A percentile compares a stretch with the other conserved stretches of the same genome.
Conservation (phyloP, 176 grass and related monocot genomes). For the Miscanthus lutarioriparius region DNA sequence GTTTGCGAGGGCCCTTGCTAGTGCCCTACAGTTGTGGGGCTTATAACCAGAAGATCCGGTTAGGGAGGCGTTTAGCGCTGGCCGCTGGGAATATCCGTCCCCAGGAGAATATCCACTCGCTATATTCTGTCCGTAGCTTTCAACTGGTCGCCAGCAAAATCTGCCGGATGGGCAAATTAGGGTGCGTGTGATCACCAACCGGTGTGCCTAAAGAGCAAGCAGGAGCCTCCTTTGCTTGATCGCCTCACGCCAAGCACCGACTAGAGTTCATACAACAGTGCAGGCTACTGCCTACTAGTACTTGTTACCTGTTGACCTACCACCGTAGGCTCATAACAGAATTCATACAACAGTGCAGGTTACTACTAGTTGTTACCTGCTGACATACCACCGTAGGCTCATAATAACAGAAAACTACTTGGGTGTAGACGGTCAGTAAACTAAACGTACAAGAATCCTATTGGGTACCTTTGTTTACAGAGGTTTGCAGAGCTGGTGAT, state of each 20-base stretch:
- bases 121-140: constrained; percentile 2
- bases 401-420: too few relatives aligned
- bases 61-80: constrained; percentile 8
- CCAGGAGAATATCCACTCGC: constrained; percentile 32
- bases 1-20: constrained; percentile 6
- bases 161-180: not conserved
- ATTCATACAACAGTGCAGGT: too few relatives aligned
- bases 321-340: too few relatives aligned
- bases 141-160: not conserved
- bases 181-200: not conserved
- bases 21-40: constrained; percentile 29
- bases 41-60: not conserved
- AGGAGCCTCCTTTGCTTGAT: not conserved
- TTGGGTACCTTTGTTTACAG: not conserved
- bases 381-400: too few relatives aligned
- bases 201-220: not conserved
- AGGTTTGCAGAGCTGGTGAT: not conserved
- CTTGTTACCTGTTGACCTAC: too few relatives aligned
- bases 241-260: too few relatives aligned
- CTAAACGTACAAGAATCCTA: not conserved
- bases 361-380: too few relatives aligned
- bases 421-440: not conserved
- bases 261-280: too few relatives aligned
- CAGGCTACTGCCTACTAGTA: too few relatives aligned
- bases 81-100: constrained; percentile 32